phyloP scores from a whole-genome alignment of 139 green algal genomes.

The Diplosphaera chodatii region DNA sequence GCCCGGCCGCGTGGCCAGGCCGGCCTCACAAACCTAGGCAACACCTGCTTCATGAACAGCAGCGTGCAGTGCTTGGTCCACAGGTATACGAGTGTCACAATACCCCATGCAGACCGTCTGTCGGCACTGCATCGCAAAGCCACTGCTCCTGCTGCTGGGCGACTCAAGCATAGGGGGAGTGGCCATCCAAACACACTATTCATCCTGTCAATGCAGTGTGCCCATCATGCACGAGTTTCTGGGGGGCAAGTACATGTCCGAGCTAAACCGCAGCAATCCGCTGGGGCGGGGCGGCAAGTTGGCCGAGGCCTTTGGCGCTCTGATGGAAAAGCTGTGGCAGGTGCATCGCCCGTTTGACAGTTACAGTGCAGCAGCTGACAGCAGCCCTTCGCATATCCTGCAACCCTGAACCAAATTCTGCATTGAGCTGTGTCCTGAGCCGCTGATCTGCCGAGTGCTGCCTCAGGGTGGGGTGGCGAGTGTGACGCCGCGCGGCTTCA shows the following conservation, averaged over 20 bases:
- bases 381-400: not conserved
- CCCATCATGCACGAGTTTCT: conserved; percentile 77
- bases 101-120: no score
- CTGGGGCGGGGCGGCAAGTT: conserved; percentile 88
- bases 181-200: no score
- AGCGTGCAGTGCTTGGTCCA: conserved; percentile 91
- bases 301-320: conserved; percentile 72
- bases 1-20: conserved; percentile 36
- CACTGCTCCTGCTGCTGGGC: no score
- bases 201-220: conserved; percentile 26
- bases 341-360: conserved; percentile 16
- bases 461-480: conserved; percentile 23
- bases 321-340: conserved; percentile 85
- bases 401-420: not conserved
- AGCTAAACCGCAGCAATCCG: conserved; percentile 85
- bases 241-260: conserved; percentile 44
- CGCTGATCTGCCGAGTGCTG: no score
- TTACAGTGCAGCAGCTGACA: not conserved
- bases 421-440: no score
- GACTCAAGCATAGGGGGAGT: no score
- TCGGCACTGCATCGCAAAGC: no score
- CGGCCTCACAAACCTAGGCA: conserved; percentile 81
- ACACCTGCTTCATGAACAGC: conserved; percentile 96
- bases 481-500: conserved; percentile 70
- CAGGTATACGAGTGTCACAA: conserved; percentile 22